Evolutionary conservation across 2,329 filamentous ascomycete genomes (phyloP), one percentile per base, ranked within the genome.

Genomic region (Septoria linicola): DNA sequence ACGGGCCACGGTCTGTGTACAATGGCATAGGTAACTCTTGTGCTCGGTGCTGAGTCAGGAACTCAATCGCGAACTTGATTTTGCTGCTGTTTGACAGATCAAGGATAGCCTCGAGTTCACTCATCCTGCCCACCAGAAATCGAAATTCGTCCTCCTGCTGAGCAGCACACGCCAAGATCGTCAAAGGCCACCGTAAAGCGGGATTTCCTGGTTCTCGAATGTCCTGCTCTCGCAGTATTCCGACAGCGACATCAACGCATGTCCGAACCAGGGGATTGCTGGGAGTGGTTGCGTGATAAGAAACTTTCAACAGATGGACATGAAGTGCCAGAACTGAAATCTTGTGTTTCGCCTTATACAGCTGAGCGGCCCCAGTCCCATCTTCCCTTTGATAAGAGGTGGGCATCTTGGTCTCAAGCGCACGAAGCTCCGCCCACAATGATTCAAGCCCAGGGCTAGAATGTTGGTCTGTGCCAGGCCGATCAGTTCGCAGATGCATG

Each of bases 151-250:
- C 25, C 4, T 54, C 39, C 4, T 20, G 47, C 3, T 41, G 34
- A 5, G 48, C 23, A 20, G 57, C 57, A 27, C 57, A 59, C 3
- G 49, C 54, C 2, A 59, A 35, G 7, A 57, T 49, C 6, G 52
- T 57, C 8, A 59, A 31, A 7, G 54, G 57, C 57, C 57, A 59
- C 6, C 51, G 40, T 8, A 59, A 27, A 5, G 57, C 54, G 7
- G 57, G 57, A 34, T 54, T 55, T 4, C 48, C 51, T 3, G 49
- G 36, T 10, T 53, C 57, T 4, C 31, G 32, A 4, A 57, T 19
- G 13, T 54, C 39, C 27, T 57, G 47, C 8, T 46, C 11, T 11
- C 42, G 35, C 17, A 57, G 27, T 2, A 51, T 47, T 1, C 27
- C 31, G 2, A 57, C 39, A 1, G 51, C 54, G 17, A 25, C 31